Evolutionary conservation across 805 yeast genomes (phyloP), one percentile per base, ranked within the genome.

Genomic region (Cyberlindnera meyerae): DNA sequence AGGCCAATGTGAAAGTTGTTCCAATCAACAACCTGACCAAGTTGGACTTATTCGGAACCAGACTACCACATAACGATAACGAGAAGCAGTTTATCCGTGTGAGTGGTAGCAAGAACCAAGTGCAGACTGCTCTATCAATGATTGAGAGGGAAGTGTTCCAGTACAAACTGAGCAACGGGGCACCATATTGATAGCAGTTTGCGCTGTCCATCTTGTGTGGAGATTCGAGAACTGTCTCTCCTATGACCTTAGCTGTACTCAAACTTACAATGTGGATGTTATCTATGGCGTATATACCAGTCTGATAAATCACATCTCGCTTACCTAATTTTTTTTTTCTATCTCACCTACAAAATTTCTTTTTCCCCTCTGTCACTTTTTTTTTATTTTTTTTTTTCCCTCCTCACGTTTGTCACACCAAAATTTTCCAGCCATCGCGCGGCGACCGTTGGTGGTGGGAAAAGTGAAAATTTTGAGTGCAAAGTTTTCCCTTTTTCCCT

Each of bases 1-100:
- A 53, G 0, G 71, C 75, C 5, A 51, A 43, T 8, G 60, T 73
- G 26, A 65, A 66, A 34, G 61, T 71, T 5, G 44, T 66, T 11
- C 69, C 70, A 0, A 36, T 63, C 11, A 41, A 51, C 7, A 31
- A 18, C 13, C 8, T 12, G n/a, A 18, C n/a, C 18, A 5, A 27
- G 15, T 18, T 21, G 8, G 9, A n/a, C 5, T 8, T n/a, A n/a
- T 29, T 8, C 14, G 27, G 22, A 21, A 7, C 14, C 11, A n/a
- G 27, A 16, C 34, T 28, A 5, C 34, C 36, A 26, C 30, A 17
- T 14, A 37, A 29, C 18, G 21, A 15, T 18, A n/a, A 20, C 12
- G 9, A 25, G 21, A 30, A 55, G 1, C 68, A 64, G 44, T 51
- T 45, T 18, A 36, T 64, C n/a, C 43, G 55, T 11, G 33, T 65